Percentiles rank a stretch among this genome's conserved stretches.
These are phyloP conservation scores for Favolaschia claudopus DNA, from an alignment of 768 basidiomycete genomes.

Conservation along the genomic window DNA sequence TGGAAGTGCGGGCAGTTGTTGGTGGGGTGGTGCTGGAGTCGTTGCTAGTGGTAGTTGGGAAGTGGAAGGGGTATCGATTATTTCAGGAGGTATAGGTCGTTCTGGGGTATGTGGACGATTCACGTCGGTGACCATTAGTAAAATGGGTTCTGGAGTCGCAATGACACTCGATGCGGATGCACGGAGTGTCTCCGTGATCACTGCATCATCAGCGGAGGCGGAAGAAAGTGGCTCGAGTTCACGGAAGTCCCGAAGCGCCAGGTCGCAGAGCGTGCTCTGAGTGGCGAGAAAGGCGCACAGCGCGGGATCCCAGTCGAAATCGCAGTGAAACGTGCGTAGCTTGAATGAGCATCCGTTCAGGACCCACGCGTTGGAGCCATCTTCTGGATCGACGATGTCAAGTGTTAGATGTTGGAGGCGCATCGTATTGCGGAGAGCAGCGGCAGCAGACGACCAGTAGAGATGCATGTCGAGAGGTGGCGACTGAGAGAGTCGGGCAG, in stretches of 20 bases:
- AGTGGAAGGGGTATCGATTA: slow-evolving; percentile 29
- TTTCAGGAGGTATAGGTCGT: slow-evolving; percentile 28
- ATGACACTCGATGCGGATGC: no score
- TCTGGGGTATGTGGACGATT: slow-evolving; percentile 29
- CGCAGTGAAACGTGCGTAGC: slow-evolving; percentile 69
- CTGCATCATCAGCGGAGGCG: background rate
- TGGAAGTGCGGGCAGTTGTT: slow-evolving; percentile 33
- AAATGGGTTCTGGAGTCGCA: no score
- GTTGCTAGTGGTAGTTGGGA: slow-evolving; percentile 35
- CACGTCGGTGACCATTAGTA: no score
- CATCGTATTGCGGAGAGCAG: slow-evolving; percentile 54
- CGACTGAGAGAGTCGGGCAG: background rate
- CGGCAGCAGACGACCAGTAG: slow-evolving; percentile 60
- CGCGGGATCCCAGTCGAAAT: slow-evolving; percentile 67
- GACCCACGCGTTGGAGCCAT: slow-evolving; percentile 49
- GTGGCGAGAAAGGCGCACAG: slow-evolving; percentile 61
- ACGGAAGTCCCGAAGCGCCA: slow-evolving; percentile 57
- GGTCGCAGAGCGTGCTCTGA: slow-evolving; percentile 56
- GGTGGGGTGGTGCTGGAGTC: slow-evolving; percentile 19
- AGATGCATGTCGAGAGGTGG: slow-evolving; percentile 36
- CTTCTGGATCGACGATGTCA: slow-evolving; percentile 47
- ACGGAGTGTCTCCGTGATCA: no score
- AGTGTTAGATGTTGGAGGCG: slow-evolving; percentile 62
- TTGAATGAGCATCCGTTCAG: slow-evolving; percentile 54
- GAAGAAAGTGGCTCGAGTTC: slow-evolving; percentile 24